A percentile compares a stretch with the other conserved stretches of the same genome.
Conservation (phyloP, 805 yeast species). For the Candida gorgasii region DNA sequence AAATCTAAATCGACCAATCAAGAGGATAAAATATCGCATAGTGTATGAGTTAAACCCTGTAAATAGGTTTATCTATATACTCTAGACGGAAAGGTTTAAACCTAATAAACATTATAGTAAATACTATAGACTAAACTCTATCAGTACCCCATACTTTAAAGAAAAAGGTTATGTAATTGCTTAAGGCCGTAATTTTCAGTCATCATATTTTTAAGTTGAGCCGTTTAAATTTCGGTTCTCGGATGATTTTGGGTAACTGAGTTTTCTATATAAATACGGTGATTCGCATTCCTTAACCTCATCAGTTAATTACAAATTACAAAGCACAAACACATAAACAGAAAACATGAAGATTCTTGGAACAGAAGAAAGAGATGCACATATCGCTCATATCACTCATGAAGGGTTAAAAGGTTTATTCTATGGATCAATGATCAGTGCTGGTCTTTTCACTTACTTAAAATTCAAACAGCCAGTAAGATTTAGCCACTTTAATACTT, state of each 20-base stretch:
- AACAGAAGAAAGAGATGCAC: slow-evolving; percentile 42
- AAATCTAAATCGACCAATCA: too few species aligned
- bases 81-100: too few species aligned
- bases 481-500: slow-evolving; percentile 36
- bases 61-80: too few species aligned
- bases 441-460: slow-evolving; percentile 33
- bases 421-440: slow-evolving; percentile 33
- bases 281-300: not conserved
- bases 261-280: slow-evolving; percentile 1
- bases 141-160: too few species aligned
- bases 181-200: not conserved
- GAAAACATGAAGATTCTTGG: slow-evolving; percentile 37
- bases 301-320: not conserved
- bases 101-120: too few species aligned
- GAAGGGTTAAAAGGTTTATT: slow-evolving; percentile 43
- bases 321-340: not conserved
- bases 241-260: slow-evolving; percentile 5
- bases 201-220: not conserved
- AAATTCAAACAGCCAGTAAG: slow-evolving; percentile 33
- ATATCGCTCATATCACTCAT: slow-evolving; percentile 30
- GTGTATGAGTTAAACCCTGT: too few species aligned
- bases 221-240: slow-evolving; percentile 6
- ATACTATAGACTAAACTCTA: too few species aligned
- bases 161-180: not conserved
- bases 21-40: too few species aligned